Evolutionary conservation across 768 basidiomycete genomes (phyloP).

Genomic region (Rhizopogon sp.): DNA sequence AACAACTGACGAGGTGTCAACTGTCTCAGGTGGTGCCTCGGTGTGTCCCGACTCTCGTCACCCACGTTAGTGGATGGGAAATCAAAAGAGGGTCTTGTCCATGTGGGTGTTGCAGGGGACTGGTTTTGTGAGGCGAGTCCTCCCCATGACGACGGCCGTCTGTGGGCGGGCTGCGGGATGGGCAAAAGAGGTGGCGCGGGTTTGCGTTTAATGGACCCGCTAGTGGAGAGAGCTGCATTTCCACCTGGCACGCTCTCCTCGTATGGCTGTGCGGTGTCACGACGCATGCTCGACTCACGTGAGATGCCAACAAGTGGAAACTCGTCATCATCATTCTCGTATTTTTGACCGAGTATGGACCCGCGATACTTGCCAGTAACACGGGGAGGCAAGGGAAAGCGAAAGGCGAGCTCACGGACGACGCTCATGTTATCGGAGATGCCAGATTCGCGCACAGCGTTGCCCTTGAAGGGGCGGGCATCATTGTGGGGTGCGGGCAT

Average conservation of each 20-base stretch:
- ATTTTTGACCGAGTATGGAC: constrained; percentile 18
- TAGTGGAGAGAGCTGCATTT: constrained; percentile 9
- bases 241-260: constrained; percentile 7
- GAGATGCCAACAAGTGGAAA: constrained; percentile 20
- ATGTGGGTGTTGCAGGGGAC: constrained; percentile 5
- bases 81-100: constrained; percentile 1
- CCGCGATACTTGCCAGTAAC: constrained; percentile 23
- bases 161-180: constrained; percentile 7
- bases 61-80: not conserved
- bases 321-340: constrained; percentile 21
- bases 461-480: constrained; percentile 8
- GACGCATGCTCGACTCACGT: constrained; percentile 16
- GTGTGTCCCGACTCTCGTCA: constrained; percentile 2
- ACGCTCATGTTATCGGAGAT: constrained; percentile 39
- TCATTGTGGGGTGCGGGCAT: constrained; percentile 4
- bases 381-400: constrained; percentile 49
- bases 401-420: constrained; percentile 45
- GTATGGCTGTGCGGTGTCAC: not conserved
- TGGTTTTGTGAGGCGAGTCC: constrained; percentile 12
- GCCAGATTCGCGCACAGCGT: constrained; percentile 17
- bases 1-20: constrained; percentile 11
- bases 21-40: constrained; percentile 8
- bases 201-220: constrained; percentile 24
- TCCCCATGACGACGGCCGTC: constrained; percentile 18
- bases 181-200: constrained; percentile 24